Evolutionary conservation across 2,329 filamentous ascomycete genomes (phyloP).

Genomic region (Massarina eburnea): DNA sequence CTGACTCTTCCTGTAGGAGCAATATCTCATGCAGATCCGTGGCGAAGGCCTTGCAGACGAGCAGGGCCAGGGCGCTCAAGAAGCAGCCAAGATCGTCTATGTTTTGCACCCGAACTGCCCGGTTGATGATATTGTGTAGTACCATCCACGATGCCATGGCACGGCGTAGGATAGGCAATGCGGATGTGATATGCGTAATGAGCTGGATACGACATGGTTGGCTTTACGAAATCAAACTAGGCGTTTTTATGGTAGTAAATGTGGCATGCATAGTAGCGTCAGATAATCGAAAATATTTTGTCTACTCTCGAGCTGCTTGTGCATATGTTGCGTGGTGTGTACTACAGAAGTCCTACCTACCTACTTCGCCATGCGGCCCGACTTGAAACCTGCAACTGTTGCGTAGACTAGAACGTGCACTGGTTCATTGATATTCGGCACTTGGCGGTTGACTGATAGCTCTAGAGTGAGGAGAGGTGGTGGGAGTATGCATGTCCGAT

Average conservation of each 20-base stretch:
- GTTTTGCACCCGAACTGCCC: conserved; percentile 94
- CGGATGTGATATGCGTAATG: not conserved
- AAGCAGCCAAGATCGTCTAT: conserved; percentile 65
- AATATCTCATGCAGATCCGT: conserved; percentile 63
- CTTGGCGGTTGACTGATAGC: too few relatives aligned
- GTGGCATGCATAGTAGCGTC: not conserved
- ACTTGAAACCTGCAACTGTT: too few relatives aligned
- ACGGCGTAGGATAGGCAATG: not conserved
- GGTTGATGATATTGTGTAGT: conserved; percentile 60
- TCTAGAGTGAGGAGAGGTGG: too few relatives aligned
- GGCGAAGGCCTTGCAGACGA: conserved; percentile 89
- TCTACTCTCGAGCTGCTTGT: too few relatives aligned
- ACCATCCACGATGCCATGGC: not conserved
- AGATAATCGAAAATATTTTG: not conserved
- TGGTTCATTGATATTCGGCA: too few relatives aligned
- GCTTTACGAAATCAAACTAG: not conserved
- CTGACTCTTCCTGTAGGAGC: conserved; percentile 51
- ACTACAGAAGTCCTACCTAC: too few relatives aligned
- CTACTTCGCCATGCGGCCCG: too few relatives aligned
- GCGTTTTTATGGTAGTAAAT: not conserved
- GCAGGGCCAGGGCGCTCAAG: conserved; percentile 59
- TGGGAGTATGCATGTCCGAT: too few relatives aligned
- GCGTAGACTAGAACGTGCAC: too few relatives aligned
- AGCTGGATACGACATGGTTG: not conserved
- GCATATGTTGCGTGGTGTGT: too few relatives aligned